Conservation (phyloP, 768 basidiomycete genomes). For the Tremella yokohamensis region DNA sequence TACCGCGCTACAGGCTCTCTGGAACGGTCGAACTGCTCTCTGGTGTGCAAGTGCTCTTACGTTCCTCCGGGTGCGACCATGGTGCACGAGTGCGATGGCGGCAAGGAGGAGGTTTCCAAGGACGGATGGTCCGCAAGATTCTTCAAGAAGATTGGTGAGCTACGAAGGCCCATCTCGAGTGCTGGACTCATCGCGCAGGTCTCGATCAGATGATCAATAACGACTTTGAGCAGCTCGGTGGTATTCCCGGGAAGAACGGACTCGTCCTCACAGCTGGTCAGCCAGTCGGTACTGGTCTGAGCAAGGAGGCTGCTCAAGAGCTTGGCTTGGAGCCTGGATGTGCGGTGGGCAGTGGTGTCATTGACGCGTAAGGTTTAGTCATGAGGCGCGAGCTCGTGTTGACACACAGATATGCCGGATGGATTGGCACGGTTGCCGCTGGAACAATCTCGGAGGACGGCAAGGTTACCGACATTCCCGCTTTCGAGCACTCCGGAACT, state of each 20-base stretch:
- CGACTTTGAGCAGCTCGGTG: conserved; percentile 73
- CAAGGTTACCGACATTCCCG: conserved; percentile 56
- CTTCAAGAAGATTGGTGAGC: conserved; percentile 76
- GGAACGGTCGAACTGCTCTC: conserved; percentile 81
- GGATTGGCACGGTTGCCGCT: conserved; percentile 93
- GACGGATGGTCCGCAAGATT: conserved; percentile 85
- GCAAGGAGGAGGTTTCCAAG: conserved; percentile 52
- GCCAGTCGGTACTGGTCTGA: conserved; percentile 80
- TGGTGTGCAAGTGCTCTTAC: conserved; percentile 94
- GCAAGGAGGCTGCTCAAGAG: conserved; percentile 72
- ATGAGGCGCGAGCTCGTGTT: not conserved
- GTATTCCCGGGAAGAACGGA: conserved; percentile 57
- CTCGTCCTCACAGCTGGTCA: conserved; percentile 70
- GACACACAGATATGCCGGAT: conserved; percentile 69
- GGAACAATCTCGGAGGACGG: conserved; percentile 55
- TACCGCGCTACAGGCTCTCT: conserved; percentile 77
- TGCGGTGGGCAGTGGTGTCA: conserved; percentile 87
- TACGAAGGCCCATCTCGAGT: not conserved
- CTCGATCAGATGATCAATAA: conserved; percentile 54
- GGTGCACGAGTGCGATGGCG: conserved; percentile 45
- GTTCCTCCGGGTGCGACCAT: conserved; percentile 61
- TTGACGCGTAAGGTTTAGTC: conserved; percentile 71
- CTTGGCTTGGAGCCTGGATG: conserved; percentile 81
- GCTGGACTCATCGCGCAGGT: conserved; percentile 21
- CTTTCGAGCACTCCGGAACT: conserved; percentile 70